Percentiles rank a stretch among this genome's conserved stretches.
Evolutionary conservation across 306 rosid species (phyloP).

Genomic region (Leucaena leucocephala): DNA sequence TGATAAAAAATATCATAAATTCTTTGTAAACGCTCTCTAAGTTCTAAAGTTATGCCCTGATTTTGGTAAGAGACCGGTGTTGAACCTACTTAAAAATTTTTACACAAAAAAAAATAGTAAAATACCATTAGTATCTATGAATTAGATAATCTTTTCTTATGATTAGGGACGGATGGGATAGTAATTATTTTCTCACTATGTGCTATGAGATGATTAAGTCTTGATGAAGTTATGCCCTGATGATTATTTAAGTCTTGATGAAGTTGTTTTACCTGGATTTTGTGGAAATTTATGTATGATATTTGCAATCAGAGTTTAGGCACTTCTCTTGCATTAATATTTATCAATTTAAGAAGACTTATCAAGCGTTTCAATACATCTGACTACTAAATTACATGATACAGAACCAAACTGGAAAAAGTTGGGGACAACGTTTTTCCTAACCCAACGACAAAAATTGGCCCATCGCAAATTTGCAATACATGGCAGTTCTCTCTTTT

Average conservation of each 20-base stretch:
- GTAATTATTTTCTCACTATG: neutral
- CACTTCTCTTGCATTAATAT: neutral
- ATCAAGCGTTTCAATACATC: constrained; percentile 5
- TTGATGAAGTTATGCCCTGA: neutral
- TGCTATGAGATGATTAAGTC: neutral
- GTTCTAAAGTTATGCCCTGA: no score
- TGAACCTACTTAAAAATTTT: no score
- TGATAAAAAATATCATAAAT: no score
- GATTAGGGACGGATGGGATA: neutral
- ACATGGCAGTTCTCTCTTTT: constrained; percentile 19
- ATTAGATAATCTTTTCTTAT: neutral
- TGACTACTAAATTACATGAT: constrained; percentile 27
- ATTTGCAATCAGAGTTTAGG: neutral
- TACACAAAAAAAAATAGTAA: no score
- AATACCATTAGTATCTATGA: neutral
- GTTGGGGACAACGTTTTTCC: constrained; percentile 5
- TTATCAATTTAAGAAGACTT: neutral
- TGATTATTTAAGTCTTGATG: neutral
- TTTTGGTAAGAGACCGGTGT: no score
- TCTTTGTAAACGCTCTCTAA: no score
- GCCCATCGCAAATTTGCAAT: neutral
- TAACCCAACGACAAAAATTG: neutral
- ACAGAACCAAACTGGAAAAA: constrained; percentile 12
- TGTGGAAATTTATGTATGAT: neutral
- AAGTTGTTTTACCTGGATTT: neutral